phyloP scores from a whole-genome alignment of 2,329 filamentous ascomycete species.

The Hymenotorrendiella dingleyae region DNA sequence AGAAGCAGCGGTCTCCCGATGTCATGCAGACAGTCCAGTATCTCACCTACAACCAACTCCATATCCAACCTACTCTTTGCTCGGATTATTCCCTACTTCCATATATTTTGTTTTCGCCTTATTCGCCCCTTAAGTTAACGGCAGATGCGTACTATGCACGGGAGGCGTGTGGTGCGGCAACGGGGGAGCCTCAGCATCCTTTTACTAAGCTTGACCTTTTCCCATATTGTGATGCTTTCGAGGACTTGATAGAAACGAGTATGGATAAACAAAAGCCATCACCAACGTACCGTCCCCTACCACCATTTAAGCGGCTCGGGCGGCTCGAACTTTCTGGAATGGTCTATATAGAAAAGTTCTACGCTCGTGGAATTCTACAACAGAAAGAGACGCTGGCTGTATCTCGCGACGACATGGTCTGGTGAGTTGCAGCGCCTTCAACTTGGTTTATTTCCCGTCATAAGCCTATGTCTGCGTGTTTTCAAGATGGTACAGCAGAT shows the following conservation, averaged over 20 bases:
- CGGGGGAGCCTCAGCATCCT: no score
- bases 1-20: slow-evolving; percentile 5
- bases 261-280: no score
- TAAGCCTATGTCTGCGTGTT: no score
- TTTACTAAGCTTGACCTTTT: slow-evolving; percentile 9
- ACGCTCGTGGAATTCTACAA: slow-evolving; percentile 7
- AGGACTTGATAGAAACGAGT: slow-evolving; percentile 26
- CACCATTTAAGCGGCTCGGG: no score
- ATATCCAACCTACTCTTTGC: slow-evolving; percentile 6
- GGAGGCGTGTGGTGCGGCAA: no score
- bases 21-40: slow-evolving; percentile 13
- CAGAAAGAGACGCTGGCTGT: slow-evolving; percentile 4
- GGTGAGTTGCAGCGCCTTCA: neutral
- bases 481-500: no score
- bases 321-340: no score
- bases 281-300: no score
- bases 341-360: slow-evolving; percentile 15
- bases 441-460: no score
- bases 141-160: no score
- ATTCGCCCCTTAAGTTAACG: slow-evolving; percentile 27
- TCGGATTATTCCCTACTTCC: slow-evolving; percentile 27
- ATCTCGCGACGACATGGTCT: neutral
- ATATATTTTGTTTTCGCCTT: slow-evolving; percentile 29
- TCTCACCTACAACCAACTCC: slow-evolving; percentile 18
- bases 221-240: slow-evolving; percentile 27